Evolutionary conservation across 169 alveolate species (phyloP).

Genomic region (Babesia sp.): DNA sequence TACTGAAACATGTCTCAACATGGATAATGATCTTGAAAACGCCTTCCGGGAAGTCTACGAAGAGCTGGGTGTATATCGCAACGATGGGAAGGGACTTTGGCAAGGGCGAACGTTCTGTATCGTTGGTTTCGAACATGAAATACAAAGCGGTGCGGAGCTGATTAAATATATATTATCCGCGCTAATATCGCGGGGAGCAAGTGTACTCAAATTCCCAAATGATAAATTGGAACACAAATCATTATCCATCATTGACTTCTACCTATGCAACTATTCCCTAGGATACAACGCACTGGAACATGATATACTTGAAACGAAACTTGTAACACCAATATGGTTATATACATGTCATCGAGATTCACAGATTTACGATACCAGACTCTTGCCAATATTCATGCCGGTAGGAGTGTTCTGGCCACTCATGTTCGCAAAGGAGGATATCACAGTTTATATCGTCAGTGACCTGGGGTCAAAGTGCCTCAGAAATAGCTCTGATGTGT

Average conservation of each 20-base stretch:
- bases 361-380: conserved; percentile 23
- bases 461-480: conserved; percentile 17
- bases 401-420: conserved; percentile 36
- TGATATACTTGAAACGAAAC: conserved; percentile 38
- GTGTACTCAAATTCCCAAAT: conserved; percentile 48
- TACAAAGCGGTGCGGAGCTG: conserved; percentile 48
- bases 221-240: conserved; percentile 26
- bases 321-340: conserved; percentile 67
- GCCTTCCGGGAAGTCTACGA: conserved; percentile 37
- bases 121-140: conserved; percentile 56
- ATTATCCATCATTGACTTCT: conserved; percentile 22
- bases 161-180: conserved; percentile 22
- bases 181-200: conserved; percentile 51
- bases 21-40: conserved; percentile 28
- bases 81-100: conserved; percentile 52
- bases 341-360: conserved; percentile 55
- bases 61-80: conserved; percentile 20
- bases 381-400: conserved; percentile 58
- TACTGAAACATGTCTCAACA: neutral
- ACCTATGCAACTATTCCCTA: conserved; percentile 58
- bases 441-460: conserved; percentile 29
- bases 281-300: conserved; percentile 32
- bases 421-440: conserved; percentile 27
- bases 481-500: conserved; percentile 38
- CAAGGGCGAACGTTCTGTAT: conserved; percentile 41